Percentiles rank a stretch among this genome's conserved stretches.
Conservation (phyloP, 2,329 filamentous ascomycete genomes). For the Stachybotrys chartarum region DNA sequence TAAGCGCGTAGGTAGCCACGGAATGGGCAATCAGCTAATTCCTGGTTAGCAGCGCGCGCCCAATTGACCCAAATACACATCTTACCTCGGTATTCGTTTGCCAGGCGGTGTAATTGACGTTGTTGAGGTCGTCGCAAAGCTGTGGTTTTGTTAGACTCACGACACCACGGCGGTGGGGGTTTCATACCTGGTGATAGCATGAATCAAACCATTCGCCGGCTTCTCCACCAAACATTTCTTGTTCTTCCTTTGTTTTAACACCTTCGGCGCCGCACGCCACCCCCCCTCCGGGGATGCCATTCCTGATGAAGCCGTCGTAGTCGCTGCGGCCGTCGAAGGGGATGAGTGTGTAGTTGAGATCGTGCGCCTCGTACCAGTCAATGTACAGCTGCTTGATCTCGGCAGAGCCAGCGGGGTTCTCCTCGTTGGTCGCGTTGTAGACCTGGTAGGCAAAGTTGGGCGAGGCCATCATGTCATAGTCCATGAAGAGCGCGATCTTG, state of each 20-base stretch:
- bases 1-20: slow-evolving; percentile 61
- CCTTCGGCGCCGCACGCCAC: slow-evolving; percentile 74
- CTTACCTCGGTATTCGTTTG: slow-evolving; percentile 52
- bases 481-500: slow-evolving; percentile 60
- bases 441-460: slow-evolving; percentile 62
- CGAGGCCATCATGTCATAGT: slow-evolving; percentile 64
- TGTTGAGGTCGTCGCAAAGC: slow-evolving; percentile 51
- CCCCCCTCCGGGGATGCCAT: slow-evolving; percentile 67
- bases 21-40: slow-evolving; percentile 59
- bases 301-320: slow-evolving; percentile 69
- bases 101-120: slow-evolving; percentile 54
- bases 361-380: slow-evolving; percentile 56
- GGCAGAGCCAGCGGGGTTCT: slow-evolving; percentile 63
- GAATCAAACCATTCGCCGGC: slow-evolving; percentile 54
- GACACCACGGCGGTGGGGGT: background rate
- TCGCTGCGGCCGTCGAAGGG: slow-evolving; percentile 75
- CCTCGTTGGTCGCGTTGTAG: slow-evolving; percentile 64
- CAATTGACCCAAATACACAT: background rate
- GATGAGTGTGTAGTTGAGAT: slow-evolving; percentile 61
- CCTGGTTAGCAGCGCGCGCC: background rate
- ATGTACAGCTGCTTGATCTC: slow-evolving; percentile 62
- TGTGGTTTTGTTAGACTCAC: slow-evolving; percentile 12
- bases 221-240: slow-evolving; percentile 60
- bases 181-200: slow-evolving; percentile 42
- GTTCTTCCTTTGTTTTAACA: slow-evolving; percentile 63